phyloP scores from a whole-genome alignment of 768 basidiomycete genomes.

The Lentinula guzmanii region DNA sequence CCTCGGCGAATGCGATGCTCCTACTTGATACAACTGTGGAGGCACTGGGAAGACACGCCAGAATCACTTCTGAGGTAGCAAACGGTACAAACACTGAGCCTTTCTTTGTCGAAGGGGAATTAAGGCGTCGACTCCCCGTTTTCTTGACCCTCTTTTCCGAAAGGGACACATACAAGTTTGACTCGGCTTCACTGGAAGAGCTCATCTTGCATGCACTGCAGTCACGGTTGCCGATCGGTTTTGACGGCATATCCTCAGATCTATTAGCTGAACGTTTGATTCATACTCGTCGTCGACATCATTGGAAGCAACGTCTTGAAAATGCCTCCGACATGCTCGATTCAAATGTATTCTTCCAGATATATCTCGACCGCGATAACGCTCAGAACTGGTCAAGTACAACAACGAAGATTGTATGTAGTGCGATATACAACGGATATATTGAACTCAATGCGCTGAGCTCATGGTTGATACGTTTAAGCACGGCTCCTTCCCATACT shows the following conservation, averaged over 20 bases:
- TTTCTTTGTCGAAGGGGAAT: neutral
- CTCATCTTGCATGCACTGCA: constrained; percentile 38
- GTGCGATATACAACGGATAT: constrained; percentile 35
- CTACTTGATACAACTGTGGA: neutral
- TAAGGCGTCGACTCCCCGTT: neutral
- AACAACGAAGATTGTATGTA: constrained; percentile 35
- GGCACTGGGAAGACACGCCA: neutral
- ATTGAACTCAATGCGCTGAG: constrained; percentile 19
- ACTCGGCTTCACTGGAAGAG: constrained; percentile 35
- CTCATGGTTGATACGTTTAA: constrained; percentile 36
- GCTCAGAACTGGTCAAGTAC: constrained; percentile 30
- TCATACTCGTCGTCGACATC: neutral
- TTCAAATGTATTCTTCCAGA: constrained; percentile 19
- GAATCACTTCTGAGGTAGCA: neutral
- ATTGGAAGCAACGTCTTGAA: neutral
- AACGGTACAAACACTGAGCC: neutral
- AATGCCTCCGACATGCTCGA: neutral
- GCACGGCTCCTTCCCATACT: neutral
- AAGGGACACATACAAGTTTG: constrained; percentile 16
- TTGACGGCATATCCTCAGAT: constrained; percentile 19
- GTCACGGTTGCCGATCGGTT: constrained; percentile 31
- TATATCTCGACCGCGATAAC: constrained; percentile 32
- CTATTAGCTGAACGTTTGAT: neutral
- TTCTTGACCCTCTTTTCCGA: neutral
- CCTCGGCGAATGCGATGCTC: neutral